Base-by-base conservation (phyloP, 495 filamentous ascomycete species). In the Hypoxylon crocopeplum region DNA sequence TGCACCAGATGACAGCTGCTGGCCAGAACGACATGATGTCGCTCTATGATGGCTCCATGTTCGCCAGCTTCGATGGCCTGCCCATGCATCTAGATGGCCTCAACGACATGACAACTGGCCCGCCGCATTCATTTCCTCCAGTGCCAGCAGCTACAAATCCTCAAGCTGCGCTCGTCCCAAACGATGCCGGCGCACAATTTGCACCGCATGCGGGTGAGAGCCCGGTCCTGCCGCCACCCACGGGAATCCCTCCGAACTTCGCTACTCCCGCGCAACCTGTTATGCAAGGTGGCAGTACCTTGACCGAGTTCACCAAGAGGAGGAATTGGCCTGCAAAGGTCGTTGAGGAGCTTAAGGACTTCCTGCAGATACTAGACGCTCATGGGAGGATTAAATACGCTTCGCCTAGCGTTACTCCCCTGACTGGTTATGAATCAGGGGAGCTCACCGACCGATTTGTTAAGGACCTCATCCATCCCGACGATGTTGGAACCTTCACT, bases 261-360 rank as follows among this genome's bases (percentile, higher is more conserved):
- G 42, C 45, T 37, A 7, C 51, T 21, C 50, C 56, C 20, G 68
- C 77, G 49, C 81, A 82, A 47, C 72, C 73, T 36, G 64, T 72
- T 27, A 66, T 75, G 36, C 74, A 74, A 29, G 76, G 76, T 39
- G 83, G 78, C 34, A 92, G 85, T 70, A 86, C 85, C 7, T 72
- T 93, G 65, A 92, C 89, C 54, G 88, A 92, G 64, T 90, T 90
- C 59, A 93, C 89, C 29, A 93, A 91, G 73, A 79, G 92, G 49
- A 83, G 86, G 45, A 93, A 93, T 63, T 98, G 94, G 94, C 86
- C 90, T 3, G 88, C 92, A 64, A 86, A 89, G 33, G 88, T 97
- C 2, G 77, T 98, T 13, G 89, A 92, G 65, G 94, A 97, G 75
- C 79, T 98, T 62, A 88, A 88, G 62, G 94, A 97, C 70, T 84